phyloP scores from a whole-genome alignment of 2,329 filamentous ascomycete species.

The Thelonectria olida region DNA sequence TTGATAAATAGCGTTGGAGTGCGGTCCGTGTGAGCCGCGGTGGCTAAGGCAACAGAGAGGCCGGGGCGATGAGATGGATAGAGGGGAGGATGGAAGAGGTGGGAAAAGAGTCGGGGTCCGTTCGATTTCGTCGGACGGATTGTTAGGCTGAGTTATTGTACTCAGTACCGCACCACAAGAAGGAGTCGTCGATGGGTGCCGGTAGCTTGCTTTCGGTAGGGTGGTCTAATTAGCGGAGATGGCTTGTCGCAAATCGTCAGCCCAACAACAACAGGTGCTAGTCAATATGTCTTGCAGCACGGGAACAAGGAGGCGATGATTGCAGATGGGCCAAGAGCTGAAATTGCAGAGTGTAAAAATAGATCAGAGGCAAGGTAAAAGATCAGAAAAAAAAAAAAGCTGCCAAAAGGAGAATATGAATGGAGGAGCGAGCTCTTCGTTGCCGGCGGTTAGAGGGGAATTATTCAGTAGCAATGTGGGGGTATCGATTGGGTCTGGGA shows the following conservation, averaged over 20 bases:
- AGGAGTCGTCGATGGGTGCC: constrained; percentile 21
- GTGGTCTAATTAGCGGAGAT: constrained; percentile 22
- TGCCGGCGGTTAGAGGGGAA: constrained; percentile 7
- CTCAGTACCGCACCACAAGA: constrained; percentile 14
- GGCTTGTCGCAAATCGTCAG: constrained; percentile 25
- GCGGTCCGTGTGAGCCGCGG: constrained; percentile 17
- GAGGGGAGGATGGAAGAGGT: constrained; percentile 9
- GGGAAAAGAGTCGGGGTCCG: constrained; percentile 7
- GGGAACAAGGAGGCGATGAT: constrained; percentile 1
- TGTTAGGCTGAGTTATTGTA: constrained; percentile 17
- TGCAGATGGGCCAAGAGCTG: not conserved
- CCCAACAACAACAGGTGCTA: constrained; percentile 10
- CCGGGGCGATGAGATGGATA: constrained; percentile 6
- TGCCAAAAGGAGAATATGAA: not conserved
- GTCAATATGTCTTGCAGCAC: constrained; percentile 10
- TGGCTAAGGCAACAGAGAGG: constrained; percentile 4
- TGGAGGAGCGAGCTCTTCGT: not conserved
- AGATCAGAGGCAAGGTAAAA: not conserved
- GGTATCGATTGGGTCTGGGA: constrained; percentile 6
- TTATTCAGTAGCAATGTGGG: constrained; percentile 11
- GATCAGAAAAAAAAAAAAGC: not conserved
- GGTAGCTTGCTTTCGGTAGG: constrained; percentile 20
- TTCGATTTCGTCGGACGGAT: constrained; percentile 22
- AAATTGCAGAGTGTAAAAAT: not conserved
- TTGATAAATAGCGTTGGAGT: constrained; percentile 21